Evolutionary conservation across 2,329 filamentous ascomycete species (phyloP), one percentile per base, ranked within the genome.

Genomic region (Teratosphaeria nubilosa): DNA sequence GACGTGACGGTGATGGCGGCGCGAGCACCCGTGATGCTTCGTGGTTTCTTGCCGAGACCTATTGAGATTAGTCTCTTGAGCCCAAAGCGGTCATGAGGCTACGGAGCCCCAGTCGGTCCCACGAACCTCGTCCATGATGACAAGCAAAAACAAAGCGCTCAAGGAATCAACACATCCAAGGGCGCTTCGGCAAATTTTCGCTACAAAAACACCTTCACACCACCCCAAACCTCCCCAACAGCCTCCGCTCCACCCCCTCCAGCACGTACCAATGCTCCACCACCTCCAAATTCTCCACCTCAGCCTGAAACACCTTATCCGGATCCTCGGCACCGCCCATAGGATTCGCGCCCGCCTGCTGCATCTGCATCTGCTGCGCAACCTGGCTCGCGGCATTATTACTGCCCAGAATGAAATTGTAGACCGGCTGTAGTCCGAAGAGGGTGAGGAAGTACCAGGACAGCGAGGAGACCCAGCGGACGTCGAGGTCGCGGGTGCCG

Each of bases 401-500:
- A 73, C 88, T 95, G 9, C 94, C 94, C 14, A 99, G 82, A 54
- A 99, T 86, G 73, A 96, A 97, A 70, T 94, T 95, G 74, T 99
- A 99, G 59, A 99, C 91, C 57, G 92, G 90, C 74, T 97, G 92
- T 59, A 99, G 80, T 53, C 95, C 94, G 72, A 99, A 97, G 63
- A 99, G 86, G 69, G 95, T 97, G 65, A 99, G 78, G 72, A 99
- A 97, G 78, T 99, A 99, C 91, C 94, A 99, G 60, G 91, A 96
- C 74, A 99, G 86, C 75, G 91, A 96, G 0, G 91, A 96, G 76
- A 99, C 96, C 94, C 94, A 99, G 75, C 92, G 84, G 11, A 96
- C 94, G 71, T 99, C 95, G 77, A 99, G 86, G 72, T 99, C 94
- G 69, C 86, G 87, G 27, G 95, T 99, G 63, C 91, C 91, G 51